Conservation (phyloP, 83 land plant genomes). For the Diphasiastrum complanatum region DNA sequence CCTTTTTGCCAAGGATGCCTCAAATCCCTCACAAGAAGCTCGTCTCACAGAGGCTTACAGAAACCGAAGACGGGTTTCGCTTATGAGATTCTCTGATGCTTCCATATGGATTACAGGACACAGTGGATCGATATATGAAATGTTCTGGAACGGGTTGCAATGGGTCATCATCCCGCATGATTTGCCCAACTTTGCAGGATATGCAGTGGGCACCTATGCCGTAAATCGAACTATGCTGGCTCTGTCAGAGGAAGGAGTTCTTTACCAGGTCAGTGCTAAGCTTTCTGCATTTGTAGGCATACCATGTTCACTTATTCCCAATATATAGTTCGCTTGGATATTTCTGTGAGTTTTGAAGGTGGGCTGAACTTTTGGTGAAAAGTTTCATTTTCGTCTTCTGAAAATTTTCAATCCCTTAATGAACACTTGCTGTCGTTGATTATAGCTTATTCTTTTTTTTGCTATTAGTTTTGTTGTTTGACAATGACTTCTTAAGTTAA, state of each 20-base stretch:
- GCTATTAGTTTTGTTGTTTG: too few species aligned
- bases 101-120: slow-evolving; percentile 72
- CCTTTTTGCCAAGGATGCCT: background rate
- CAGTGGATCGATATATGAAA: slow-evolving; percentile 78
- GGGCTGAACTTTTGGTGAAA: too few species aligned
- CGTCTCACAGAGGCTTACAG: slow-evolving; percentile 38
- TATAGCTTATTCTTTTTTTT: too few species aligned
- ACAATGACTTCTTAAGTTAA: too few species aligned
- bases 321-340: too few species aligned
- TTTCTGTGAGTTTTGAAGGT: too few species aligned
- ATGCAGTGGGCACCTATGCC: slow-evolving; percentile 44
- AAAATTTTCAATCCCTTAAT: too few species aligned
- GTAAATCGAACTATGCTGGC: slow-evolving; percentile 63
- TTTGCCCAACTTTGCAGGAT: slow-evolving; percentile 47
- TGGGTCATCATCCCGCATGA: slow-evolving; percentile 83
- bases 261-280: slow-evolving; percentile 48
- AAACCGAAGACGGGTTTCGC: slow-evolving; percentile 52
- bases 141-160: slow-evolving; percentile 77
- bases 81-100: slow-evolving; percentile 55
- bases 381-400: too few species aligned
- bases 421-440: too few species aligned
- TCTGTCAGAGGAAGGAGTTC: slow-evolving; percentile 46
- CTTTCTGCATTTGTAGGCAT: background rate
- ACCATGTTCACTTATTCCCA: background rate
- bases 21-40: background rate